These are phyloP conservation scores for Silene noctiflora DNA, from an alignment of 179 eudicot species.

Conservation along the genomic window DNA sequence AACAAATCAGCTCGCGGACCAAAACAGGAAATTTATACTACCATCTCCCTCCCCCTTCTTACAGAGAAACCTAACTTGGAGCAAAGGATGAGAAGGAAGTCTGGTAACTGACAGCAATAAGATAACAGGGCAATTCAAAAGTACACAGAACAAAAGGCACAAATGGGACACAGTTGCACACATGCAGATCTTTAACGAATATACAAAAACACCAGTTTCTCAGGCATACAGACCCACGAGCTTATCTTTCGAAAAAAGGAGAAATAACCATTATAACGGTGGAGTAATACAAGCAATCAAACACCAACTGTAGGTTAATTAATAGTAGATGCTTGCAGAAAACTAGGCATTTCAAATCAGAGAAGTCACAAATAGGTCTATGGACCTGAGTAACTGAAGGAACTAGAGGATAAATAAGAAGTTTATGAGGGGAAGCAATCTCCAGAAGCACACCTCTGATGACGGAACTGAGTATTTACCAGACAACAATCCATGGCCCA, in stretches of 20 bases:
- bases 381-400: neutral
- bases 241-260: neutral
- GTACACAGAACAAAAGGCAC: no score
- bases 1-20: neutral
- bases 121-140: no score
- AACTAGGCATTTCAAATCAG: slow-evolving; percentile 5
- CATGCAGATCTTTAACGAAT: neutral
- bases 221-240: neutral
- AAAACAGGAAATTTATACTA: neutral
- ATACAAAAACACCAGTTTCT: neutral
- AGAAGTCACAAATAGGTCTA: neutral
- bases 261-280: neutral
- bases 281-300: neutral
- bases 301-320: neutral
- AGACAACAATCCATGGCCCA: slow-evolving; percentile 87
- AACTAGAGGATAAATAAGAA: slow-evolving; percentile 12
- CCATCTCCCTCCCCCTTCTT: no score
- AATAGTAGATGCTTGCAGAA: neutral
- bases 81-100: no score
- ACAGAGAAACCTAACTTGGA: no score
- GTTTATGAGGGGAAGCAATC: neutral
- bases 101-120: no score
- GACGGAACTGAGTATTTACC: slow-evolving; percentile 82
- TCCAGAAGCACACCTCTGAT: slow-evolving; percentile 52
- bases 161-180: neutral